Evolutionary conservation across 345 rosid species (phyloP).

Genomic region (Citrus cavaleriei): DNA sequence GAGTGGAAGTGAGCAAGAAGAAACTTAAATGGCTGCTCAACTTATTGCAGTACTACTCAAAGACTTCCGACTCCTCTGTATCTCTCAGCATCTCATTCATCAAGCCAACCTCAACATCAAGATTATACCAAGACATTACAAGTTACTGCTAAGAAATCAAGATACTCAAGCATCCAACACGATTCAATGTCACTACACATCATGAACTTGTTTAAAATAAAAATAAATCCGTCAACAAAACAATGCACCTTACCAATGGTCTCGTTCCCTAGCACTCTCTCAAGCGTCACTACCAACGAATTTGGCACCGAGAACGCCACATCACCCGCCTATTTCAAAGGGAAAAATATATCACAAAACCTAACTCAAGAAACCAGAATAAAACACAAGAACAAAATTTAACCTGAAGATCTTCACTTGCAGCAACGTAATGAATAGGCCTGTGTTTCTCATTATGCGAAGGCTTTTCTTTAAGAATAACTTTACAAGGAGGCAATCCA

Average conservation of each 20-base stretch:
- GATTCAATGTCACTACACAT: too few relatives aligned
- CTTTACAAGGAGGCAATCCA: slow-evolving; percentile 88
- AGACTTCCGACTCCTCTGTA: too few relatives aligned
- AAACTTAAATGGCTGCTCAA: too few relatives aligned
- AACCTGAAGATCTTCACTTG: slow-evolving; percentile 88
- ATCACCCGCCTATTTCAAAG: slow-evolving; percentile 59
- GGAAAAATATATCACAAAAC: neutral
- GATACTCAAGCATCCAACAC: too few relatives aligned
- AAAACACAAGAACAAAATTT: neutral
- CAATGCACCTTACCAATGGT: slow-evolving; percentile 66
- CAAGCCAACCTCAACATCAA: too few relatives aligned
- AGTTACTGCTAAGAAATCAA: too few relatives aligned
- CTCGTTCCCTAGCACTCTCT: slow-evolving; percentile 95
- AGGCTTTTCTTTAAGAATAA: slow-evolving; percentile 69
- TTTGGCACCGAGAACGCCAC: slow-evolving; percentile 85
- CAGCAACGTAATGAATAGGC: slow-evolving; percentile 87
- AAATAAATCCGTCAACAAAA: neutral
- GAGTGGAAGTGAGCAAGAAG: too few relatives aligned
- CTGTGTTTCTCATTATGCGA: slow-evolving; percentile 58
- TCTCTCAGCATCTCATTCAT: too few relatives aligned
- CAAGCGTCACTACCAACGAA: slow-evolving; percentile 87
- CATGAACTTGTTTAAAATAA: too few relatives aligned
- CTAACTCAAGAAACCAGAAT: slow-evolving; percentile 1
- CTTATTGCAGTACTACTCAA: too few relatives aligned
- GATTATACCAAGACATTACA: too few relatives aligned